phyloP scores from a whole-genome alignment of 441 rosid species.

The Pelargonium fulgidum region DNA sequence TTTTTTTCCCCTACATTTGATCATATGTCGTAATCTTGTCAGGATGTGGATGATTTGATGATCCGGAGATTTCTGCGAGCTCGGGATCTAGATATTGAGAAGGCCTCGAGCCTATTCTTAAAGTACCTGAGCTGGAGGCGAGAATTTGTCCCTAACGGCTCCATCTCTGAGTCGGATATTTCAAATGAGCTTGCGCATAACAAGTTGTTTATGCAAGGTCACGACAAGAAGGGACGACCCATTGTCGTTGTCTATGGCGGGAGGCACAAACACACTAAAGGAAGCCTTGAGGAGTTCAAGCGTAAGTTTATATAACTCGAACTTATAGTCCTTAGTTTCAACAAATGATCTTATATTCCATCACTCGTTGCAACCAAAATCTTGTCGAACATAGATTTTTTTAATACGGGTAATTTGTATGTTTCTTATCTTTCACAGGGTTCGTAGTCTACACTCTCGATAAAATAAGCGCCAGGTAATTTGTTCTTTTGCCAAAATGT shows the following conservation, averaged over 20 bases:
- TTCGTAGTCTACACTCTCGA: constrained; percentile 61
- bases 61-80: constrained; percentile 81
- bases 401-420: background rate
- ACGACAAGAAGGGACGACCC: constrained; percentile 65
- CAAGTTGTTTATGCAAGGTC: constrained; percentile 65
- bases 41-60: constrained; percentile 77
- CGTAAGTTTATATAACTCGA: constrained; percentile 29
- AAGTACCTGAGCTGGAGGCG: constrained; percentile 67
- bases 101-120: constrained; percentile 58
- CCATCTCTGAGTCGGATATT: constrained; percentile 45
- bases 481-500: background rate
- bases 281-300: constrained; percentile 59
- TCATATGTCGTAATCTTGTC: constrained; percentile 4
- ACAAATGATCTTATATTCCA: background rate
- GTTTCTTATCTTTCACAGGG: constrained; percentile 32
- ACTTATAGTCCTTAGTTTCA: background rate
- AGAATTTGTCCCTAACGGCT: constrained; percentile 48
- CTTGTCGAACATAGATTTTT: background rate
- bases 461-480: constrained; percentile 60
- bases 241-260: constrained; percentile 43
- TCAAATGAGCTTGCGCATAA: constrained; percentile 53
- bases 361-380: background rate
- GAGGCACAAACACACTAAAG: constrained; percentile 57
- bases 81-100: constrained; percentile 74
- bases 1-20: background rate